Evolutionary conservation across 352 stramenopile species (phyloP).

Genomic region (Phytophthora litchii): DNA sequence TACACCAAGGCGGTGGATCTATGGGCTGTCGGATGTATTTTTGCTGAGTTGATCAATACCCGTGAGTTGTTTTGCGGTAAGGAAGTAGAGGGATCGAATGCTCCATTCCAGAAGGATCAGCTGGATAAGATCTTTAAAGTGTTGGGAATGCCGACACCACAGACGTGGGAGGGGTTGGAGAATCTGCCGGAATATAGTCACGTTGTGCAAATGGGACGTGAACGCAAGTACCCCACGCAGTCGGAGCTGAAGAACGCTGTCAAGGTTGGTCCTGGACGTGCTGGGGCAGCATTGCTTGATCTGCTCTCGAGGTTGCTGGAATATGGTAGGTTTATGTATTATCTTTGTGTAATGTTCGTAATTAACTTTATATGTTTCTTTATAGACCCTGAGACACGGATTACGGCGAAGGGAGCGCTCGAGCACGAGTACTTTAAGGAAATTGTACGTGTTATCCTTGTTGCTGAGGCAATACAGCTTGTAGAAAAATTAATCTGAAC

Average conservation of each 20-base stretch:
- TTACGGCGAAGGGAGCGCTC: conserved; percentile 91
- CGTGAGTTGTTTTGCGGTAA: conserved; percentile 89
- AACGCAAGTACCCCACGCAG: conserved; percentile 83
- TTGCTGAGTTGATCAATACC: conserved; percentile 92
- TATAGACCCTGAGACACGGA: conserved; percentile 87
- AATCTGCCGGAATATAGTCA: conserved; percentile 85
- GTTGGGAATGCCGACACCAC: conserved; percentile 84
- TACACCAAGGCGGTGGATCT: conserved; percentile 97
- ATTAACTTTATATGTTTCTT: background rate
- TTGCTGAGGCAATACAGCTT: background rate
- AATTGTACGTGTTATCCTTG: conserved; percentile 54
- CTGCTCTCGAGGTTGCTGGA: conserved; percentile 80
- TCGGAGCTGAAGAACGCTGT: conserved; percentile 88
- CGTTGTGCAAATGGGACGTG: conserved; percentile 83
- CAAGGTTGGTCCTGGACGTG: conserved; percentile 79
- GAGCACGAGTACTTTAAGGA: conserved; percentile 95
- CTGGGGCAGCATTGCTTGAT: conserved; percentile 76
- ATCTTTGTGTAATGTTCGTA: background rate
- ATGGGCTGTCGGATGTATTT: conserved; percentile 96
- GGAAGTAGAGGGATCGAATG: conserved; percentile 87
- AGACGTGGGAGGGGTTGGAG: conserved; percentile 86
- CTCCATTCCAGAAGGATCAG: conserved; percentile 91
- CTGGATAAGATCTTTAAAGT: conserved; percentile 92
- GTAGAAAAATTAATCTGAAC: too few species aligned
- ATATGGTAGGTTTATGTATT: conserved; percentile 55